Base-by-base conservation (phyloP, 306 rosid genomes). In the Hippophae rhamnoides region DNA sequence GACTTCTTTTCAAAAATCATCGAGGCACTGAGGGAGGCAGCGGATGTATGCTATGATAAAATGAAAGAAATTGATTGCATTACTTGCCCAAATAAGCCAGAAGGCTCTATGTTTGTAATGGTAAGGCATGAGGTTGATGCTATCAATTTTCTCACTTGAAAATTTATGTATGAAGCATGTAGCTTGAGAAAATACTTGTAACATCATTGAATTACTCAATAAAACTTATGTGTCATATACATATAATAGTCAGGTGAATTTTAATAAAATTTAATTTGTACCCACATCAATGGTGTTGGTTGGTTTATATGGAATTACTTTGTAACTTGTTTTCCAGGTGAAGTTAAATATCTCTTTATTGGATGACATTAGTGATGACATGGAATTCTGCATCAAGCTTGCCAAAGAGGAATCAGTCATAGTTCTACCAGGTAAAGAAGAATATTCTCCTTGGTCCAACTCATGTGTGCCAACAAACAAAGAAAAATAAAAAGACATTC, bases 71-170 rank as follows among this genome's bases (percentile, higher is more conserved):
- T 78, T 12, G 68, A 81, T 66, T 78, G 75, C 61, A 63, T 81
- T 51, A 75, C 68, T 41, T 81, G 84, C 50, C 84, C 79, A 47
- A 70, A 78, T 56, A 74, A 75, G 66, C 87, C 87, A 48, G 84
- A 81, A 57, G 81, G 79, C 14, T 69, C 84, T 60, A 66, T 81
- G 87, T 2, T 52, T 62, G 77, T 55, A 1, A 69, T 81, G 87
- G 87, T 81, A 67, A 11, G 77, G 42, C 41, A 48, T 48, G 3
- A 47, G 38, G 3, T 31, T 31, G 38, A 31, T 31, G 7, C 1
- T 8, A 47, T 47, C 10, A 9, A 47, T 47, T 10, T 47, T 47
- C 13, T 47, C 10, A 1, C 13, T 47, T 47, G 10, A 9, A 47
- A 13, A 9, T 7, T 31, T 31, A 31, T 31, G 1, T 31, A 31